Evolutionary conservation across 352 stramenopile species (phyloP), one percentile per base, ranked within the genome.

Genomic region (Pythium folliculosum): DNA sequence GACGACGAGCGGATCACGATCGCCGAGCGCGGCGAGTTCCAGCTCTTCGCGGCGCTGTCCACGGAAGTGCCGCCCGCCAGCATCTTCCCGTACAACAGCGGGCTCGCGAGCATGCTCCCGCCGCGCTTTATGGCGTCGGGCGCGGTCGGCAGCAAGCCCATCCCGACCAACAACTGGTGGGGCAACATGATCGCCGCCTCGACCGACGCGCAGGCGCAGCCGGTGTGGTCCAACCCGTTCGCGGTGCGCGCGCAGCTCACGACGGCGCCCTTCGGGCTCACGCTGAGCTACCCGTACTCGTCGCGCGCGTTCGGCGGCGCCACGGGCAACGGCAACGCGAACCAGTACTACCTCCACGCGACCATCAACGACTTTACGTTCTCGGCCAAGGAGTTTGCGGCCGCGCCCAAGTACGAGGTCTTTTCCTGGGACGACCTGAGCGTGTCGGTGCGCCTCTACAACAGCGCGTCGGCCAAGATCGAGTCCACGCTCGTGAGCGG

Each of bases 121-220:
- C 80, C 80, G 50, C 80, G 80, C n/a, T 89, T 78, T 69, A n/a
- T 89, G 23, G 75, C 77, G 0, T 25, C 80, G 4, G 76, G 75
- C 0, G 27, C 82, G 22, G 71, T 86, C 27, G 80, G 77, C 30
- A 74, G 61, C 4, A 76, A 70, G 12, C 50, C 80, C 17, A 71
- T 95, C 54, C 84, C 87, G 14, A 95, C 87, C 16, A 95, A 95
- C 65, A 77, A 84, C 13, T 95, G 87, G 87, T 95, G 87, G 87
- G 87, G 87, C 56, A 95, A 95, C 60, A 70, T 95, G 49, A 63
- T 95, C 21, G 83, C 84, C 7, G 90, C 57, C 6, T 12, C 35
- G 14, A n/a, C 67, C 21, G 23, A 45, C 44, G 74, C 69, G 23
- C 81, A 91, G 40, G 90, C 83, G 35, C 85, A 94, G 56, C 80